Percentiles rank a stretch among this genome's conserved stretches.
Conservation (phyloP, 495 filamentous ascomycete species). For the Cetradonia linearis region DNA sequence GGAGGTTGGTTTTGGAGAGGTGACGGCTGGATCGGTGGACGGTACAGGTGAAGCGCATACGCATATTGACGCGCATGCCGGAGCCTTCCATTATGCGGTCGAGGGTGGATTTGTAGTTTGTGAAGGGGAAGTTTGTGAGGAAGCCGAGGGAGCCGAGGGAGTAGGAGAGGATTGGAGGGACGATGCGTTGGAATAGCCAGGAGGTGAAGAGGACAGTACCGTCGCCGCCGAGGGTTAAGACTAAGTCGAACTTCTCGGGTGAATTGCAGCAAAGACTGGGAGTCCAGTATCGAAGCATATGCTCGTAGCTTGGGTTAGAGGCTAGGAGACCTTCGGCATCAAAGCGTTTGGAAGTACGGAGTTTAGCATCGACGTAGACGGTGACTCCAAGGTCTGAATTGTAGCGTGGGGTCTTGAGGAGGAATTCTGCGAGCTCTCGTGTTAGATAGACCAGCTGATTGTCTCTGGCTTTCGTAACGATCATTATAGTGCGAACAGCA, state of each 20-base stretch:
- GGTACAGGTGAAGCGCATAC: constrained; percentile 96
- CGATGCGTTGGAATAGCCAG: constrained; percentile 88
- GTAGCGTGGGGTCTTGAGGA: constrained; percentile 75
- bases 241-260: constrained; percentile 86
- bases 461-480: constrained; percentile 91
- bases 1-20: constrained; percentile 5
- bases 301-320: constrained; percentile 56
- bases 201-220: constrained; percentile 87
- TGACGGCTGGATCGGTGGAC: constrained; percentile 53
- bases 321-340: constrained; percentile 61
- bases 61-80: constrained; percentile 89
- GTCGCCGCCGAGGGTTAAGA: constrained; percentile 84
- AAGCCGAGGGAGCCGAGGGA: constrained; percentile 83
- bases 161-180: constrained; percentile 83
- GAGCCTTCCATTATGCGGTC: constrained; percentile 79
- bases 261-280: constrained; percentile 84
- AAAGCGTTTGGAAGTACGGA: constrained; percentile 78
- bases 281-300: constrained; percentile 87
- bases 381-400: constrained; percentile 70
- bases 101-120: constrained; percentile 68
- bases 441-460: constrained; percentile 80
- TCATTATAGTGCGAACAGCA: constrained; percentile 84
- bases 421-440: constrained; percentile 73
- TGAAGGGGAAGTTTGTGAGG: constrained; percentile 85
- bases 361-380: constrained; percentile 89